These are phyloP conservation scores for Aspergillus sparsus DNA, from an alignment of 495 filamentous ascomycete species.

Conservation along the genomic window DNA sequence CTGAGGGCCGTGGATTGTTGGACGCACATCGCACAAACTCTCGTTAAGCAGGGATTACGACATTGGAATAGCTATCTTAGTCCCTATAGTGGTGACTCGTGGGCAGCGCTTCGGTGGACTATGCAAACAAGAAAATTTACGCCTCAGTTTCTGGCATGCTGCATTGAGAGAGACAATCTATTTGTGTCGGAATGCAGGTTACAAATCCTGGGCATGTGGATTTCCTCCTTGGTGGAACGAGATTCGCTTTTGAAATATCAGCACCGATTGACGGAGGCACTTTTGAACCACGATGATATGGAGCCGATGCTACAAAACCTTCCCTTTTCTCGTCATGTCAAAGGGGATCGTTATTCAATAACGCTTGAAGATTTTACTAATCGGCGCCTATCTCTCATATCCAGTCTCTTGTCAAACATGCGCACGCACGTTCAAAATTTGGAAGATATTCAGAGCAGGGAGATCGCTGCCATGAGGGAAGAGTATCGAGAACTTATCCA, in stretches of 20 bases:
- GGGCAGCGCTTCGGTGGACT: conserved; percentile 62
- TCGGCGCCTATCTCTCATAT: conserved; percentile 61
- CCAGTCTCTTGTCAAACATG: conserved; percentile 66
- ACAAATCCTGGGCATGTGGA: conserved; percentile 57
- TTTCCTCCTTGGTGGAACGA: conserved; percentile 64
- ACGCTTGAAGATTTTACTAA: conserved; percentile 55
- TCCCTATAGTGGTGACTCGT: conserved; percentile 57
- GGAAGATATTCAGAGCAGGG: conserved; percentile 29
- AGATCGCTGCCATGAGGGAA: conserved; percentile 42
- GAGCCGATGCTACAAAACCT: conserved; percentile 61
- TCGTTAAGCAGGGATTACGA: conserved; percentile 44
- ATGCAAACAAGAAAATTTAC: conserved; percentile 65
- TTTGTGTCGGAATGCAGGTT: conserved; percentile 48
- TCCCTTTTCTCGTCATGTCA: conserved; percentile 55
- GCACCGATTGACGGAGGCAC: conserved; percentile 56
- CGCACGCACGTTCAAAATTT: conserved; percentile 50
- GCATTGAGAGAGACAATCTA: conserved; percentile 51
- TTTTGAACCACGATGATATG: conserved; percentile 51
- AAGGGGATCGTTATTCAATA: conserved; percentile 48
- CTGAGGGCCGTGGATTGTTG: conserved; percentile 60
- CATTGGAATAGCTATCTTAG: conserved; percentile 63
- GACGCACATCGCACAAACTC: conserved; percentile 53
- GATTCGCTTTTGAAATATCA: conserved; percentile 68
- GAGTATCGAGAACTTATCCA: conserved; percentile 59
- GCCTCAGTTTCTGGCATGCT: conserved; percentile 59